These are phyloP conservation scores for Streptanthus diversifolius DNA, from an alignment of 345 rosid genomes.

Conservation along the genomic window DNA sequence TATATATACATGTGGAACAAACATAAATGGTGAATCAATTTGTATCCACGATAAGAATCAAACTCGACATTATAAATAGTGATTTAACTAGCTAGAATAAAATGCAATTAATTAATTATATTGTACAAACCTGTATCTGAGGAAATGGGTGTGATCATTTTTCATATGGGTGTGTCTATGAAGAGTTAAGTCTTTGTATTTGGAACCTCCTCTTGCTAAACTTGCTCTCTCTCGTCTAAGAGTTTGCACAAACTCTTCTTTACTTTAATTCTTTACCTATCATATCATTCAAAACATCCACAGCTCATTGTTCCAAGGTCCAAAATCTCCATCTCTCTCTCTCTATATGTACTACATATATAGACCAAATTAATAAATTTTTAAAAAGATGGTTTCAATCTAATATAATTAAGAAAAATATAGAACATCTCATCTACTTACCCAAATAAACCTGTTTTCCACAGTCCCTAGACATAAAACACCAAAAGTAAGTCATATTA, in stretches of 20 bases:
- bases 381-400: background rate
- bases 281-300: background rate
- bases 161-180: conserved; percentile 36
- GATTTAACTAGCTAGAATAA: background rate
- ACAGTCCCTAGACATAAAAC: conserved; percentile 62
- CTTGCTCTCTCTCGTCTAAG: conserved; percentile 82
- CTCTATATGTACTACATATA: too few species aligned
- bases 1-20: too few species aligned
- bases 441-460: conserved; percentile 92
- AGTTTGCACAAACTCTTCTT: conserved; percentile 78
- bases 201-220: conserved; percentile 71
- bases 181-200: conserved; percentile 65
- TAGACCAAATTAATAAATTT: background rate
- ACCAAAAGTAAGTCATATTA: background rate
- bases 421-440: conserved; percentile 29
- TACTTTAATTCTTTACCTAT: conserved; percentile 57
- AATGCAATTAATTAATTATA: background rate
- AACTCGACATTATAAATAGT: background rate
- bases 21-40: background rate
- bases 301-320: background rate
- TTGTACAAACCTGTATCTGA: conserved; percentile 1
- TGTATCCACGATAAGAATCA: background rate
- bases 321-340: background rate
- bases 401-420: background rate
- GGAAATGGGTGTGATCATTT: background rate